Evolutionary conservation across 306 rosid species (phyloP), one percentile per base, ranked within the genome.

Genomic region (Cotoneaster glaucophyllus): DNA sequence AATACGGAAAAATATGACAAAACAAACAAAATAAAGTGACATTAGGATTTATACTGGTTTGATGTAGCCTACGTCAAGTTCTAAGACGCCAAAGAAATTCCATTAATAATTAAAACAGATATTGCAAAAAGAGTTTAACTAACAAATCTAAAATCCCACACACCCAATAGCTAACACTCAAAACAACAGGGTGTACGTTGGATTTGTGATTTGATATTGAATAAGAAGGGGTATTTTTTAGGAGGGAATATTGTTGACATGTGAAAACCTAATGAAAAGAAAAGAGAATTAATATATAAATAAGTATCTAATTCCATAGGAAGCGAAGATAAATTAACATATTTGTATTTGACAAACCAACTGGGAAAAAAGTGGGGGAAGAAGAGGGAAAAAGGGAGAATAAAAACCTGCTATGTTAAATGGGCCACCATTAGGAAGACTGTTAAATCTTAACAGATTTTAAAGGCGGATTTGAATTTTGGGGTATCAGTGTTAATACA

Each of bases 231-330:
- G 6, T 4, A 8, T 32, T 29, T 31, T 65, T 34, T 24, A 19
- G 2, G 28, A 65, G 15, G 39, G 69, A 32, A 65, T 32, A 65
- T 65, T 65, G 45, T 34, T 65, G 28, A 4, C 69, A 65, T 34
- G 28, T 65, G 70, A 34, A 65, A 65, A 34, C 4, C 1, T 10
- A 65, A 64, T 2, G 26, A 21, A 65, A 65, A 64, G 24, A 29
- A 64, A 18, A 17, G 37, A 29, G 25, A 57, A 5, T 21, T 44
- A 10, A 44, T 25, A 59, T 19, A 58, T 26, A 64, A 15, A 29
- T 12, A 62, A 26, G 61, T 26, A 74, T 74, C 77, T 19, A 11
- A n/a, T 62, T 28, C 69, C 61, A 74, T 26, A 62, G 77, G 61
- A 73, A 44, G 44, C 59, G 14, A 73, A n/a, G 37, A 73, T 52